Base-by-base conservation (phyloP, 2,329 filamentous ascomycete species). In the Fusarium pseudonygamai region DNA sequence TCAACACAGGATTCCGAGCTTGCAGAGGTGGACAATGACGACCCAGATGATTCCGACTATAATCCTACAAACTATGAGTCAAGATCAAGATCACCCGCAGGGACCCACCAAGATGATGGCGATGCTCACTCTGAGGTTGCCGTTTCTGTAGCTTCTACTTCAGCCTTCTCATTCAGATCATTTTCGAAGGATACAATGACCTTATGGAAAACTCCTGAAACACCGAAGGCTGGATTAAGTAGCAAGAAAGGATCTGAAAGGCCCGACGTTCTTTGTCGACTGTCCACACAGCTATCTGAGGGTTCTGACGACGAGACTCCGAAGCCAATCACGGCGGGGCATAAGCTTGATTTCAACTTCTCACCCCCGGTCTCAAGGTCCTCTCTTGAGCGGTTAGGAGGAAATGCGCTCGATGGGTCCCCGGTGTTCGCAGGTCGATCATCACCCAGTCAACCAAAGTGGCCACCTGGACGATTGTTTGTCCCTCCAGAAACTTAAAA, bases 381-480 rank as follows among this genome's bases (percentile, higher is more conserved):
- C 0, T 22, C 20, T 4, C 12, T 18, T 20, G 34, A 7, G 1
- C 13, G 6, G 14, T 5, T 7, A 7, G 22, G 7, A n/a, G 7
- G 5, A 10, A n/a, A 28, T 15, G 1, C 5, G 7, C 3, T 22
- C 1, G 24, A 40, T n/a, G 37, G 8, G 2, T 5, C 37, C 7
- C 37, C 30, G 1, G 37, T 43, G 1, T 36, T 56, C 12, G 47
- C 37, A 18, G 47, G 58, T 7, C n/a, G 30, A 28, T 34, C 24
- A 3, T 2, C 28, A 9, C 14, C 47, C 16, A 8, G 11, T 9
- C 20, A 22, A 7, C 5, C 14, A 10, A 42, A 9, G 10, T 60
- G 46, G 47, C 18, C 28, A 5, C 18, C 20, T 7, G 58, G 37
- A 16, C 28, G 6, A 12, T 12, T 8, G 12, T 36, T 60, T 9